Percentiles rank a stretch among this genome's conserved stretches.
phyloP scores from a whole-genome alignment of 441 rosid species.

The Jatropha podagrica region DNA sequence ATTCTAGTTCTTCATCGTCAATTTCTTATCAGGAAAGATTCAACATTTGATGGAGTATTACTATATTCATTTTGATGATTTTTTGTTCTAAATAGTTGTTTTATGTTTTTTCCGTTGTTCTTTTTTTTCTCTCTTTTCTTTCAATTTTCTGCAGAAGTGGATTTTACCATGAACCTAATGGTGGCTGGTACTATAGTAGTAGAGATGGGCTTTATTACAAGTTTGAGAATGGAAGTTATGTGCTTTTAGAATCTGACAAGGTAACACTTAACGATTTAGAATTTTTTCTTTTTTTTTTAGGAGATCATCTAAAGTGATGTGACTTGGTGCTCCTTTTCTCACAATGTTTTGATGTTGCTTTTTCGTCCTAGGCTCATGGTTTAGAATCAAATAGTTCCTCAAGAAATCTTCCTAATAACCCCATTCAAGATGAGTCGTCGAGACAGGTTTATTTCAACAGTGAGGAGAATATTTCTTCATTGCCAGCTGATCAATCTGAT shows the following conservation, averaged over 20 bases:
- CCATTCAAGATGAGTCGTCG: constrained; percentile 32
- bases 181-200: constrained; percentile 89
- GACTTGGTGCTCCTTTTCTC: not conserved
- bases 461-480: constrained; percentile 18
- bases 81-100: not conserved
- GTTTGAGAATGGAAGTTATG: constrained; percentile 73
- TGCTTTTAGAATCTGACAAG: constrained; percentile 46
- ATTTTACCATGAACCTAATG: constrained; percentile 79
- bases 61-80: not conserved
- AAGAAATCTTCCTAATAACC: constrained; percentile 29
- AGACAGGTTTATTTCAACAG: constrained; percentile 13
- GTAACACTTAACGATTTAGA: constrained; percentile 26
- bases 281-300: not conserved
- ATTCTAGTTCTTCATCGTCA: not conserved
- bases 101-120: no score
- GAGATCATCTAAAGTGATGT: not conserved
- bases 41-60: not conserved
- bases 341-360: not conserved
- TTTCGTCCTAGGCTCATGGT: constrained; percentile 31
- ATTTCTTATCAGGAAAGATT: not conserved
- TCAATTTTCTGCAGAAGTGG: constrained; percentile 54
- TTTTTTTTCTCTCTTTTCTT: not conserved
- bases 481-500: constrained; percentile 28
- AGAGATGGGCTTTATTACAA: constrained; percentile 77
- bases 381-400: constrained; percentile 22